Base-by-base conservation (phyloP, 1,284 basidiomycete species). In the Kalmanozyma brasiliensis region DNA sequence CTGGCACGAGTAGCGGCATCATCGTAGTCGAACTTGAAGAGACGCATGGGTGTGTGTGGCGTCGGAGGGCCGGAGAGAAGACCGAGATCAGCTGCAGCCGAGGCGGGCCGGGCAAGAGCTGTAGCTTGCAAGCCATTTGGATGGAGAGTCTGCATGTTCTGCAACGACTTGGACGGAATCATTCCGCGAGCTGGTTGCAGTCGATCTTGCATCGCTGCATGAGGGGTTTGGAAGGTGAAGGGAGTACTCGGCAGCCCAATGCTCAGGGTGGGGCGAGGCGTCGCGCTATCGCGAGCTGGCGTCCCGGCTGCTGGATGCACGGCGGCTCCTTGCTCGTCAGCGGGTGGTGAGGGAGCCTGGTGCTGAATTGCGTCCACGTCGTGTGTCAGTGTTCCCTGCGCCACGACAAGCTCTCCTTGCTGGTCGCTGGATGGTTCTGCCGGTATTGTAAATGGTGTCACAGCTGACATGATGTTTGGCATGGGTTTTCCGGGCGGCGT, bases 21-120 rank as follows among this genome's bases (percentile, higher is more conserved):
- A 20, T 77, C 75, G 33, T 73, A 68, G 42, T 65, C 52, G 48
- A 74, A 60, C 33, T 71, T 70, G 52, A 77, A 73, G 13, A 77
- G 58, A 11, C 75, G 73, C 64, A 77, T 67, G 8, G 75, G 75
- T 4, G 73, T 70, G 44, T 70, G 73, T 8, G 73, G 70, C 2
- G 70, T 66, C 9, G 69, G 55, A 33, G 63, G 64, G 8, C 55
- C 69, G 16, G 63, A 60, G 10, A 49, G 32, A 24, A 56, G 45
- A 14, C 53, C 62, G 10, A 61, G 48, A 35, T 59, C 55, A 29
- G 69, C 61, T 1, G 67, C 67, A 17, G 67, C 67, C 11, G 67
- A 70, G 1, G 67, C 67, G 2, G 67, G 67, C 14, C 67, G 53
- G n/a, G 52, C 51, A 13, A 63, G 30, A 6, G 55, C 49, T 3